Evolutionary conservation across 345 rosid species (phyloP).

Genomic region (Arabis hirsuta): DNA sequence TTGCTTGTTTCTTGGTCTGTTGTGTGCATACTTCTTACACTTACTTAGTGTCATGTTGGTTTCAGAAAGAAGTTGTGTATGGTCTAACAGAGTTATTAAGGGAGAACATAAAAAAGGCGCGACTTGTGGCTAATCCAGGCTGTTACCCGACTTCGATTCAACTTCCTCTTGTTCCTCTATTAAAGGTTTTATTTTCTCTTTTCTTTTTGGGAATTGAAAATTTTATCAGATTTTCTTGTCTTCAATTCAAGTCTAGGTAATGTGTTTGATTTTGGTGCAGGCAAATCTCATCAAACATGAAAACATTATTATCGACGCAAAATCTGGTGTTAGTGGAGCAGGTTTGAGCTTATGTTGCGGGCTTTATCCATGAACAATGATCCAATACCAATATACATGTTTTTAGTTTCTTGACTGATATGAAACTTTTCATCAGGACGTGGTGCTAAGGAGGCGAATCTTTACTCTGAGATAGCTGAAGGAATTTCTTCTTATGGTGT

Average conservation of each 20-base stretch:
- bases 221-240: background rate
- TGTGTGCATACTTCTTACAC: conserved; percentile 11
- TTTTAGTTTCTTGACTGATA: too few relatives aligned
- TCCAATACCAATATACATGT: too few relatives aligned
- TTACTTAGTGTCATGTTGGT: conserved; percentile 14
- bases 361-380: conserved; percentile 26
- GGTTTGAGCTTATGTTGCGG: conserved; percentile 49
- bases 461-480: conserved; percentile 85
- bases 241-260: background rate
- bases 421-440: too few relatives aligned
- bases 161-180: conserved; percentile 90
- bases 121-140: conserved; percentile 95
- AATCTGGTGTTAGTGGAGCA: conserved; percentile 99
- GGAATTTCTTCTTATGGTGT: conserved; percentile 95
- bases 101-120: conserved; percentile 67
- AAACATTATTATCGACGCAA: conserved; percentile 82
- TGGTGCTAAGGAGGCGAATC: conserved; percentile 13
- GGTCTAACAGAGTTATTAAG: conserved; percentile 91
- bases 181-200: conserved; percentile 58
- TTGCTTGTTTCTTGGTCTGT: background rate
- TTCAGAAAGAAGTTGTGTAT: conserved; percentile 88
- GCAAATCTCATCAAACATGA: conserved; percentile 68
- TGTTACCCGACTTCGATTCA: conserved; percentile 97
- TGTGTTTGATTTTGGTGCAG: conserved; percentile 47
- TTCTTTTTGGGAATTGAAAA: background rate